phyloP scores from a whole-genome alignment of 2,329 filamentous ascomycete species.

The Ceratocystiopsis sp. region DNA sequence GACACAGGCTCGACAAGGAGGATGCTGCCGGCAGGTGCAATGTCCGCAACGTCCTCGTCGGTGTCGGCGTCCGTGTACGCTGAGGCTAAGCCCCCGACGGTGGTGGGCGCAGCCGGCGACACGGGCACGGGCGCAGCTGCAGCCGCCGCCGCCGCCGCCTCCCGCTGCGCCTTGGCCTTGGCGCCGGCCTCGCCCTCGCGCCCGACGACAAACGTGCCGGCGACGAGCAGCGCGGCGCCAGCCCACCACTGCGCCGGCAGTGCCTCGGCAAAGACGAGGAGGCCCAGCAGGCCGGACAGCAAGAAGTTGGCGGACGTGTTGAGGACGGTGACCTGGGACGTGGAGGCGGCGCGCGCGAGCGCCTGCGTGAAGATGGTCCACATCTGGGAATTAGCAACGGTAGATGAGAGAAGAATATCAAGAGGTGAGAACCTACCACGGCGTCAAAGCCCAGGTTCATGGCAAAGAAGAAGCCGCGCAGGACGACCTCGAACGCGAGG shows the following conservation, averaged over 20 bases:
- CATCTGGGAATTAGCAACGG: slow-evolving; percentile 31
- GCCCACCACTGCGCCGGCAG: slow-evolving; percentile 62
- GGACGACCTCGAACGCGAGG: slow-evolving; percentile 26
- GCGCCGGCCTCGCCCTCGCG: slow-evolving; percentile 37
- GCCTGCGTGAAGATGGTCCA: slow-evolving; percentile 71
- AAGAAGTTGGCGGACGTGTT: slow-evolving; percentile 75
- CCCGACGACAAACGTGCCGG: slow-evolving; percentile 64
- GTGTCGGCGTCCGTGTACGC: too few species aligned
- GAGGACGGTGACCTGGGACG: slow-evolving; percentile 64
- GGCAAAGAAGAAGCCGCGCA: slow-evolving; percentile 48
- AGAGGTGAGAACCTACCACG: slow-evolving; percentile 24
- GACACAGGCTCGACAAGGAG: too few species aligned
- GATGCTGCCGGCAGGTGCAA: too few species aligned
- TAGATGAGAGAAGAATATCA: not conserved
- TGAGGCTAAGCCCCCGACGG: too few species aligned
- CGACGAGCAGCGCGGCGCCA: slow-evolving; percentile 54
- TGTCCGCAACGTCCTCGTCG: too few species aligned
- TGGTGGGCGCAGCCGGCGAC: too few species aligned
- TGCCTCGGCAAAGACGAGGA: slow-evolving; percentile 52
- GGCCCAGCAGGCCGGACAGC: slow-evolving; percentile 55
- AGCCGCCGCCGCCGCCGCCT: not conserved
- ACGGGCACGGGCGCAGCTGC: not conserved
- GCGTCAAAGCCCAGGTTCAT: slow-evolving; percentile 62
- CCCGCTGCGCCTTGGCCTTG: slow-evolving; percentile 14
- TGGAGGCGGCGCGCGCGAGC: slow-evolving; percentile 55